Percentiles rank a stretch among this genome's conserved stretches.
Conservation (phyloP, 2,329 filamentous ascomycete genomes). For the Fusarium hostae region DNA sequence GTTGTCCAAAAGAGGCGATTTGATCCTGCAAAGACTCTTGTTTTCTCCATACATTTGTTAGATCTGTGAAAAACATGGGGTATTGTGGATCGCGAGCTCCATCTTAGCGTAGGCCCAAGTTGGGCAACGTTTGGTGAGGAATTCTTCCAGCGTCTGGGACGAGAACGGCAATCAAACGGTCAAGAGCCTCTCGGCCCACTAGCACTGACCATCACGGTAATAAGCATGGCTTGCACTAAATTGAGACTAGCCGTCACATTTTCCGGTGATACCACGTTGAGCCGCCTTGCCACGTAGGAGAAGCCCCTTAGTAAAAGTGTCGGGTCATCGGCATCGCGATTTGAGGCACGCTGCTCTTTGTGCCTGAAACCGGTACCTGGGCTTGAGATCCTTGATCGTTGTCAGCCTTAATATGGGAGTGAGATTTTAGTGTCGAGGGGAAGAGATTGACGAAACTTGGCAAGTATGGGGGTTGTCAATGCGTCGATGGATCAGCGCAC, state of each 20-base stretch:
- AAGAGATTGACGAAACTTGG: not conserved
- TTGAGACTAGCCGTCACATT: not conserved
- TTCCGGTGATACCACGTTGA: not conserved
- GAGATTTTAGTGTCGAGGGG: not conserved
- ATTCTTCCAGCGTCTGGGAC: not conserved
- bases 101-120: not conserved
- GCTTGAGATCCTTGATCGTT: not conserved
- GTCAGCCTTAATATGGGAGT: not conserved
- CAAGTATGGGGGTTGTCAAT: not conserved
- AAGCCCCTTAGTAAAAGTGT: not conserved
- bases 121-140: not conserved
- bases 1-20: not conserved
- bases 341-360: not conserved
- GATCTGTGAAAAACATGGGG: not conserved
- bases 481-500: not conserved
- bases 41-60: not conserved
- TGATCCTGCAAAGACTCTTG: not conserved
- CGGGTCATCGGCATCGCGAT: not conserved
- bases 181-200: not conserved
- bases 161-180: not conserved
- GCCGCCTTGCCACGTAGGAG: not conserved
- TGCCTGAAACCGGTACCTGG: not conserved
- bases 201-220: not conserved
- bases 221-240: not conserved
- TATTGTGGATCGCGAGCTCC: not conserved